Evolutionary conservation across 495 filamentous ascomycete genomes (phyloP), one percentile per base, ranked within the genome.

Genomic region (Pyronema omphalodes): DNA sequence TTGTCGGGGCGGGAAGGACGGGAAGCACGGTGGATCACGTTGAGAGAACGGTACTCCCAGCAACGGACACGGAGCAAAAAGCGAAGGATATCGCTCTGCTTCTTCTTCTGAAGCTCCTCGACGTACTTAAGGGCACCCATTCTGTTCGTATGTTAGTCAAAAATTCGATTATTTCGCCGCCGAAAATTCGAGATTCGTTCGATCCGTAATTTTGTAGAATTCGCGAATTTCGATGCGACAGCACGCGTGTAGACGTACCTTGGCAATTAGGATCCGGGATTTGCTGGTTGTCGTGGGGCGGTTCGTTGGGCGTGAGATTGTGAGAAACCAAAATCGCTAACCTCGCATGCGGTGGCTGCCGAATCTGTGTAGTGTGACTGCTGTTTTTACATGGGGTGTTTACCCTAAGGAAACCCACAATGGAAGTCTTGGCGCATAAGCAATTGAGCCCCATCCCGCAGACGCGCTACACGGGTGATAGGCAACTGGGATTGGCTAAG

Each of bases 71-170:
- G 88, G 70, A 93, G 85, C 73, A 98, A 80, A 80, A 98, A 98
- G 76, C 88, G 89, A 73, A 95, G 82, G 62, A 96, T 83, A 74
- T 98, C 91, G 68, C 85, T 93, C 79, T 98, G 91, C 85, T 98
- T 98, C 84, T 94, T 94, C 85, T 96, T 96, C 70, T 93, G 85
- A 71, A 98, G 82, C 79, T 98, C 91, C 78, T 96, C 91, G 73
- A 96, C 84, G 76, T 95, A 95, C 76, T 95, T 95, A 72, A 91
- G 82, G 74, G 86, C 86, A 76, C 86, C 86, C 86, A 91, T 88
- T 47, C 14, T 47, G 17, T n/a, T 6, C 44, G 11, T 1, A 3
- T 11, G 44, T n/a, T 47, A 17, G 44, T 11, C 9, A 9, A 17
- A 7, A 47, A 9, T 47, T 14, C 9, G 44, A 3, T 19, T 14